Base-by-base conservation (phyloP, 108 stramenopile species). In the Parietichytrium sp. region DNA sequence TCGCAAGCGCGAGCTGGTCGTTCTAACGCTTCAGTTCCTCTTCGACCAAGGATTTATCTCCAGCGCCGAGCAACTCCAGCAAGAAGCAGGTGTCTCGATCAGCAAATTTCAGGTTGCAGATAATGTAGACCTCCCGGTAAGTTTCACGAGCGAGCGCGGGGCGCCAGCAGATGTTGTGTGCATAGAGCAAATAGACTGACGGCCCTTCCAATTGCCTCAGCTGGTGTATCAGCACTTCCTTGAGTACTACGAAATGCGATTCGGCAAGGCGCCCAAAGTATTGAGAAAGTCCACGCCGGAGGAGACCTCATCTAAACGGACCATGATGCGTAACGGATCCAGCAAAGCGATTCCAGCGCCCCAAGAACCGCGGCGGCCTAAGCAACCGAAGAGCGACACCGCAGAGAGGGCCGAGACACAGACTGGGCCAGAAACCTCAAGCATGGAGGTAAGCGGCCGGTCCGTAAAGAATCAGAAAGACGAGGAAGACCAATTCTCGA, bases 221-320 rank as follows among this genome's bases (percentile, higher is more conserved):
- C n/a, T 81, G 27, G 82, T 92, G 29, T 25, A 90, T 42, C 84
- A 83, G 61, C 89, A 92, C 29, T 92, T 87, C 54, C 87, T 90
- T 42, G 85, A 81, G 26, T 92, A 88, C 77, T 90, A 92, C 49
- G 61, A 87, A 47, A 85, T 92, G 42, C 85, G 81, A 42, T 89
- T 83, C 49, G 87, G 88, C 29, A 78, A 38, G 38, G 54, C 49
- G 47, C 84, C 84, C n/a, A 82, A 82, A 30, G 25, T 85, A 0
- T 18, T 78, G 29, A 45, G 82, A 15, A 78, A 52, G 18, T 27
- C 27, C 29, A 48, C 4, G 12, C 25, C 42, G 15, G 20, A 49
- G 12, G 33, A 38, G 52, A 81, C 31, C 27, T 25, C 16, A 13
- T 18, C 55, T 4, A 12, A 8, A 25, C 55, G 20, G 27, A 30